These are phyloP conservation scores for Malus sylvestris DNA, from an alignment of 306 rosid species.

Conservation along the genomic window DNA sequence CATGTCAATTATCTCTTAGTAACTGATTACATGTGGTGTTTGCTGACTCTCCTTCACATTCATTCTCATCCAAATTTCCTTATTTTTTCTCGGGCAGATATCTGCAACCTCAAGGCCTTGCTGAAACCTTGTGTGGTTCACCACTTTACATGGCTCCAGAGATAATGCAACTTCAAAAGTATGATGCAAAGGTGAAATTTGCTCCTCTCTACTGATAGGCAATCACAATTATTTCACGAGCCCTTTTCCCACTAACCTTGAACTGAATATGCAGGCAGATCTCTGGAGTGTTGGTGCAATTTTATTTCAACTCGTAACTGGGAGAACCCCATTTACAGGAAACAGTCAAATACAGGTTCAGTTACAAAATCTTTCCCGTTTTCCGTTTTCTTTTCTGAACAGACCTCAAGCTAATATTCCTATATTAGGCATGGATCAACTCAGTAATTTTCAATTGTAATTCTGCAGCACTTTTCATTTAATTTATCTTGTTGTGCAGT, in stretches of 20 bases:
- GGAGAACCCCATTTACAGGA: conserved; percentile 93
- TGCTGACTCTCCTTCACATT: not conserved
- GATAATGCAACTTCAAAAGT: conserved; percentile 98
- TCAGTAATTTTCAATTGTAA: conserved; percentile 9
- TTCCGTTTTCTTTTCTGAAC: conserved; percentile 1
- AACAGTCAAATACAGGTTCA: conserved; percentile 81
- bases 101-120: conserved; percentile 89
- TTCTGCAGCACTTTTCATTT: conserved; percentile 4
- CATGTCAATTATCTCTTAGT: not conserved
- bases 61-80: not conserved
- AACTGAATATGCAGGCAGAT: conserved; percentile 85
- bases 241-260: conserved; percentile 37
- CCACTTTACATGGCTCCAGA: conserved; percentile 99
- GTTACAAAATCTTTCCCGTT: not conserved
- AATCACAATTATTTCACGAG: conserved; percentile 6
- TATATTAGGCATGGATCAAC: conserved; percentile 6
- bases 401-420: not conserved
- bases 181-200: conserved; percentile 89
- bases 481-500: conserved; percentile 45
- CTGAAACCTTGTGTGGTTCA: conserved; percentile 99
- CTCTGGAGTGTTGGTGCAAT: conserved; percentile 99
- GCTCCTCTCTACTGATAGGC: conserved; percentile 1
- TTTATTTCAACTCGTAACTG: conserved; percentile 88
- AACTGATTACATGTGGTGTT: not conserved
- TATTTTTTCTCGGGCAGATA: conserved; percentile 49